Evolutionary conservation across 495 filamentous ascomycete genomes (phyloP).

Genomic region (Penicillium samsonianum): DNA sequence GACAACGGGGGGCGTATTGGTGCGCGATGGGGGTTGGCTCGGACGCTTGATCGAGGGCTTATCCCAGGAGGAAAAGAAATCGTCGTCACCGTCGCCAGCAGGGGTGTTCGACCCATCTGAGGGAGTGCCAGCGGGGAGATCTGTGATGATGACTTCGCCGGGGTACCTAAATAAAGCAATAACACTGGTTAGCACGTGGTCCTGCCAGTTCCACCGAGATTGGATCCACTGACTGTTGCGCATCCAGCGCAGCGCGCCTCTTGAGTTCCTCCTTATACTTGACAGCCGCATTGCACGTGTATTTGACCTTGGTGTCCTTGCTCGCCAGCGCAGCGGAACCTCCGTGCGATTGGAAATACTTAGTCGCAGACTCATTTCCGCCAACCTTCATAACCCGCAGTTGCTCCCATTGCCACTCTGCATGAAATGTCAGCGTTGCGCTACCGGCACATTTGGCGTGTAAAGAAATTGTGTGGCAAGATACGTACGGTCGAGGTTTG

Average conservation of each 20-base stretch:
- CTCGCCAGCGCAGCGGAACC: conserved; percentile 90
- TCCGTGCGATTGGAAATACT: conserved; percentile 95
- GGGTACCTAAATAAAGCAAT: conserved; percentile 63
- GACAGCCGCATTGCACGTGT: conserved; percentile 81
- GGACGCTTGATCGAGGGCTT: conserved; percentile 97
- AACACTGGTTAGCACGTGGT: conserved; percentile 18
- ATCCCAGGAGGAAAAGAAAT: conserved; percentile 99
- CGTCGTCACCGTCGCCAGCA: conserved; percentile 75
- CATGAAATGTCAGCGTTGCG: conserved; percentile 21
- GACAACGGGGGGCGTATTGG: conserved; percentile 80
- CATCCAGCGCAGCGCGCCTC: conserved; percentile 76
- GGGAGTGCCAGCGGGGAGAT: conserved; percentile 60
- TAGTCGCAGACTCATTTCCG: conserved; percentile 96
- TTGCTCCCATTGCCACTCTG: conserved; percentile 99
- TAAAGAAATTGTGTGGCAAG: background rate
- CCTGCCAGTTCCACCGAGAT: conserved; percentile 10
- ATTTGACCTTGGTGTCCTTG: conserved; percentile 96
- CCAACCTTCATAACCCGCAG: conserved; percentile 98
- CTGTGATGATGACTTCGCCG: conserved; percentile 80
- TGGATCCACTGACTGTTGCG: conserved; percentile 61
- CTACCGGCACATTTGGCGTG: background rate
- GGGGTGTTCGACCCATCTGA: conserved; percentile 69
- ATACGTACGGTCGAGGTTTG: conserved; percentile 92
- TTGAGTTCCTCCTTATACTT: conserved; percentile 98
- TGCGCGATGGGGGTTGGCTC: conserved; percentile 89